Percentiles rank a stretch among this genome's conserved stretches.
Conservation (phyloP, 2,329 filamentous ascomycete species). For the Nemania bipapillata region DNA sequence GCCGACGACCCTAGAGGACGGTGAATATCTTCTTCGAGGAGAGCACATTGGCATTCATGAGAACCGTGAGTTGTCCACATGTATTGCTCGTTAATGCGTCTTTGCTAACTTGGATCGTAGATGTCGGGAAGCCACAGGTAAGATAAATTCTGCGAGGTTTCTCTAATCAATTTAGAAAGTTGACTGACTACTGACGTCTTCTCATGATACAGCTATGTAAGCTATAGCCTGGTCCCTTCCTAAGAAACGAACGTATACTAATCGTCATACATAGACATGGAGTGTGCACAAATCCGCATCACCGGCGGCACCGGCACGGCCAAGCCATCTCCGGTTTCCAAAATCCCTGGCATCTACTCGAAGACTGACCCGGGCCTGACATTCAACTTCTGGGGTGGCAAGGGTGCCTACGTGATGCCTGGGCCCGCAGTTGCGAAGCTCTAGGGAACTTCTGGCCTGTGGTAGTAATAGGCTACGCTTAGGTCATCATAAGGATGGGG, state of each 20-base stretch:
- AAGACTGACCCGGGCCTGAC: constrained; percentile 43
- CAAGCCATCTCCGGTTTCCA: constrained; percentile 46
- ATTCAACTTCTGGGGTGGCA: constrained; percentile 46
- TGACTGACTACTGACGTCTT: not conserved
- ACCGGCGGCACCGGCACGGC: constrained; percentile 40
- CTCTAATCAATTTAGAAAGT: not conserved
- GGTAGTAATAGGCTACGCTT: not conserved
- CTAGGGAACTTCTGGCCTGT: not conserved
- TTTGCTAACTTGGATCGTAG: constrained; percentile 39
- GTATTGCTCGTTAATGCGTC: not conserved
- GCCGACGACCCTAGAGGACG: constrained; percentile 54
- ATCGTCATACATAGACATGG: constrained; percentile 38
- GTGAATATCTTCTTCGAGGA: constrained; percentile 59
- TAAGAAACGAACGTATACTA: constrained; percentile 8
- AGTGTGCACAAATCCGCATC: constrained; percentile 46
- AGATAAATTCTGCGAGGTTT: not conserved
- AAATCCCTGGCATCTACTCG: constrained; percentile 56
- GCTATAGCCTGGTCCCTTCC: not conserved
- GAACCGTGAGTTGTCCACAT: constrained; percentile 38
- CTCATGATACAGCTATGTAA: constrained; percentile 29
- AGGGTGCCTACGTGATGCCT: constrained; percentile 45
- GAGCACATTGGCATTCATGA: constrained; percentile 62
- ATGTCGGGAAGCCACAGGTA: constrained; percentile 49
- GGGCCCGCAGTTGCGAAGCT: constrained; percentile 41
- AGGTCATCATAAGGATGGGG: not conserved